phyloP scores from a whole-genome alignment of 148 eudicot species.

The Rhododendron henanense region DNA sequence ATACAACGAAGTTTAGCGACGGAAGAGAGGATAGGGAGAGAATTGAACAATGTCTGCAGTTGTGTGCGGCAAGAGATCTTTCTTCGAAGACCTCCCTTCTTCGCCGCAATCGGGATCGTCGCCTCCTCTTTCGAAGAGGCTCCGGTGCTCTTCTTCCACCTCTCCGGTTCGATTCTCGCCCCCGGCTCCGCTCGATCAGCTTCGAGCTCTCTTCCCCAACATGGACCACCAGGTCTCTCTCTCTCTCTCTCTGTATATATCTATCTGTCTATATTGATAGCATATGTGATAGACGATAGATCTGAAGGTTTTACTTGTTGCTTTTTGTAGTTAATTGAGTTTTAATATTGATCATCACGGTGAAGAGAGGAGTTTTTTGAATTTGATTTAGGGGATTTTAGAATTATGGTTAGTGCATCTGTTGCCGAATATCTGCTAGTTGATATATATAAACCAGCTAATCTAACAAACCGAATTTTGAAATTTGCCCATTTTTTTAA shows the following conservation, averaged over 20 bases:
- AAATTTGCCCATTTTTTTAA: too few species aligned
- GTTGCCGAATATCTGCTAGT: neutral
- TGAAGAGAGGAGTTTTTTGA: neutral
- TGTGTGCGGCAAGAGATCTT: slow-evolving; percentile 63
- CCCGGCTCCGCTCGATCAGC: slow-evolving; percentile 32
- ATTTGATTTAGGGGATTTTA: neutral
- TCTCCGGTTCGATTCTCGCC: slow-evolving; percentile 53
- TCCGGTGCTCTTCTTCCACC: slow-evolving; percentile 51
- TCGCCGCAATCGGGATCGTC: slow-evolving; percentile 53
- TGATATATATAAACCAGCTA: too few species aligned
- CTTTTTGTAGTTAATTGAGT: neutral
- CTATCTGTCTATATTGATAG: neutral
- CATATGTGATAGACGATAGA: neutral
- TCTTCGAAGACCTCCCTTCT: slow-evolving; percentile 46
- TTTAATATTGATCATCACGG: neutral
- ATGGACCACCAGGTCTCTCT: slow-evolving; percentile 33
- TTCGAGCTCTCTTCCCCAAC: slow-evolving; percentile 39
- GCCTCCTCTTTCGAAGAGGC: slow-evolving; percentile 45
- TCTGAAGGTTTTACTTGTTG: neutral
- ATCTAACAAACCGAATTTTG: too few species aligned
- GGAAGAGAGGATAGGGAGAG: neutral
- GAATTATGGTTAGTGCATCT: neutral
- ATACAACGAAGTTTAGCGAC: neutral
- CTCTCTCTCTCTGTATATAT: neutral
- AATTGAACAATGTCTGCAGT: slow-evolving; percentile 40